Percentiles rank a stretch among this genome's conserved stretches.
These are phyloP conservation scores for Monosporozyma aerobia DNA, from an alignment of 805 yeast species.

Conservation along the genomic window DNA sequence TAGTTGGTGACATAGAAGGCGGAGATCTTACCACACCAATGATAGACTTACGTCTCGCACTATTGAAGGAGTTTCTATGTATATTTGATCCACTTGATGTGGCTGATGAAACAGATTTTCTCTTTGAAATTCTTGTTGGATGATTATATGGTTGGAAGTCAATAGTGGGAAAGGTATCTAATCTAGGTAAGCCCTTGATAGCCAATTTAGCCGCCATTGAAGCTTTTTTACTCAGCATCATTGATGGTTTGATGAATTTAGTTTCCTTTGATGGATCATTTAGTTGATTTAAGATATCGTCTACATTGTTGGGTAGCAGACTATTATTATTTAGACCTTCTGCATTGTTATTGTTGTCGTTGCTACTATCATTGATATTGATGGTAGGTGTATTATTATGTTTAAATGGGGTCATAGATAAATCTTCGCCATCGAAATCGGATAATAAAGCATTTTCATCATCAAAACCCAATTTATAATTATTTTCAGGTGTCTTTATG, in stretches of 20 bases:
- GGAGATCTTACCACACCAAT: constrained; percentile 7
- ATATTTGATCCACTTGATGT: background rate
- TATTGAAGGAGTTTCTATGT: background rate
- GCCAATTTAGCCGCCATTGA: constrained; percentile 22
- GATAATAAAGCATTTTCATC: constrained; percentile 8
- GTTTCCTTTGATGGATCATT: constrained; percentile 1
- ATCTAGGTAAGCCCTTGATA: constrained; percentile 17
- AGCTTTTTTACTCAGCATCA: constrained; percentile 22
- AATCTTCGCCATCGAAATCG: constrained; percentile 1
- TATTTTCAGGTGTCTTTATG: background rate
- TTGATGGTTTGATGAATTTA: constrained; percentile 23
- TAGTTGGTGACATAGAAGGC: background rate
- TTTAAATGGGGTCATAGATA: background rate
- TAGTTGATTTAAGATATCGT: background rate
- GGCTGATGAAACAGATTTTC: constrained; percentile 6
- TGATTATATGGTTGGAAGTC: constrained; percentile 7
- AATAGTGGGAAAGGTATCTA: constrained; percentile 10
- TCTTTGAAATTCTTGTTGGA: constrained; percentile 7
- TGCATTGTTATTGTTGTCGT: background rate
- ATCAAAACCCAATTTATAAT: background rate
- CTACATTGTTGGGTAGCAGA: background rate
- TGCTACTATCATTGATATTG: background rate
- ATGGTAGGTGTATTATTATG: background rate
- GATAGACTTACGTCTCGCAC: constrained; percentile 8
- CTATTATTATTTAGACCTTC: background rate